Evolutionary conservation across 176 grass and related monocot species (phyloP), one percentile per base, ranked within the genome.

Genomic region (Tillandsia fasciculata): DNA sequence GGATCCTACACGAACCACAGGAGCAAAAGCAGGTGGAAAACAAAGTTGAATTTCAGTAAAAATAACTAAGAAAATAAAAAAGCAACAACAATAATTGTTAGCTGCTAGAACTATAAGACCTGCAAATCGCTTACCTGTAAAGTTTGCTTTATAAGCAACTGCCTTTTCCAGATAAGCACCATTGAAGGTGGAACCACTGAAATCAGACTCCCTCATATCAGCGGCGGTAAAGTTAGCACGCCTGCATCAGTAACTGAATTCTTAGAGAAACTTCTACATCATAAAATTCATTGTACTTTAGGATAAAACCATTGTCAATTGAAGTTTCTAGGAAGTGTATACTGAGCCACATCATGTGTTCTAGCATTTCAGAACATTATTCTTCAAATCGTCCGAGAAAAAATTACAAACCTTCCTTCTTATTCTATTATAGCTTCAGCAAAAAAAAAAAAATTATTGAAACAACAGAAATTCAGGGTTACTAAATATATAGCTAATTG

Each of bases 151-250:
- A 72, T 90, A 99, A 74, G 89, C 89, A 81, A 99, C 94, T 79
- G 89, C 94, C 71, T 99, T 99, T 87, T 99, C 94, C 64, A 93
- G 75, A 83, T 99, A 99, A 75, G 89, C 89, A 71, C 94, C 89
- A 73, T 92, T 99, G 70, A 99, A 99, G 79, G 89, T 99, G 51
- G 94, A 99, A 71, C 94, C 89, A 79, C 84, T 93, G 72, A 99
- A 99, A 81, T 99, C 52, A 11, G 89, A 87, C 72, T 99, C 89
- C 71, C 87, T 88, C 94, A 93, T 90, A 77, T 99, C 89, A 66
- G 94, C 89, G 33, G 89, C 33, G 49, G 87, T 99, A 77, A 93
- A 99, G 83, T 93, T 99, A 28, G 84, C 94, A 9, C 89, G 84
- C 58, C 94, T 99, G 69, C 11, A 80, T 47, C 53, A 71, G 71